Evolutionary conservation across 2,329 filamentous ascomycete species (phyloP).

Genomic region (Polytolypa hystricis): DNA sequence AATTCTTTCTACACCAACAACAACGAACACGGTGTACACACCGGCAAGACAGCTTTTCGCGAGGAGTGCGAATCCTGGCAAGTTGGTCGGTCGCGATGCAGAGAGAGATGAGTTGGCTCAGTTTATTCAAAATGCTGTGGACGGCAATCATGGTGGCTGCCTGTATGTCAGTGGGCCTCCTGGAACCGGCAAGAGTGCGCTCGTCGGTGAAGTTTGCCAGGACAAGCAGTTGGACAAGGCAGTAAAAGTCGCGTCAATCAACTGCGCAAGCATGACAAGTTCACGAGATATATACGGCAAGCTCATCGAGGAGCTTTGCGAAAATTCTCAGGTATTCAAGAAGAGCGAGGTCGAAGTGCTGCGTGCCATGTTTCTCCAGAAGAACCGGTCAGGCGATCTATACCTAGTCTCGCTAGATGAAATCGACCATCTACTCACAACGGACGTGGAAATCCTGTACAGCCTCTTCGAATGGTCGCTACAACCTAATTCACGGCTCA

Average conservation of each 20-base stretch:
- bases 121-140: slow-evolving; percentile 58
- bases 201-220: slow-evolving; percentile 69
- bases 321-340: slow-evolving; percentile 50
- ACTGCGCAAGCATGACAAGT: slow-evolving; percentile 93
- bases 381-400: slow-evolving; percentile 42
- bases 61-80: slow-evolving; percentile 61
- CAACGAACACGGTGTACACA: slow-evolving; percentile 69
- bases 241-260: slow-evolving; percentile 68
- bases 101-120: slow-evolving; percentile 53
- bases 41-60: slow-evolving; percentile 79
- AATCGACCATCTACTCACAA: slow-evolving; percentile 82
- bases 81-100: slow-evolving; percentile 65
- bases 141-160: slow-evolving; percentile 58
- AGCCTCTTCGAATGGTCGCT: slow-evolving; percentile 95
- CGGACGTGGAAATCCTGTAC: slow-evolving; percentile 83
- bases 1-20: slow-evolving; percentile 58
- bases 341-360: slow-evolving; percentile 57
- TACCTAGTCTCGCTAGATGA: slow-evolving; percentile 88
- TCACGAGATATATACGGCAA: slow-evolving; percentile 76
- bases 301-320: slow-evolving; percentile 58
- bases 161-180: slow-evolving; percentile 93
- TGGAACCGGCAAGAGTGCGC: slow-evolving; percentile 91
- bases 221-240: slow-evolving; percentile 39
- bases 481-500: slow-evolving; percentile 63
- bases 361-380: slow-evolving; percentile 59